phyloP scores from a whole-genome alignment of 768 basidiomycete species.

The Phlebiopsis gigantea region DNA sequence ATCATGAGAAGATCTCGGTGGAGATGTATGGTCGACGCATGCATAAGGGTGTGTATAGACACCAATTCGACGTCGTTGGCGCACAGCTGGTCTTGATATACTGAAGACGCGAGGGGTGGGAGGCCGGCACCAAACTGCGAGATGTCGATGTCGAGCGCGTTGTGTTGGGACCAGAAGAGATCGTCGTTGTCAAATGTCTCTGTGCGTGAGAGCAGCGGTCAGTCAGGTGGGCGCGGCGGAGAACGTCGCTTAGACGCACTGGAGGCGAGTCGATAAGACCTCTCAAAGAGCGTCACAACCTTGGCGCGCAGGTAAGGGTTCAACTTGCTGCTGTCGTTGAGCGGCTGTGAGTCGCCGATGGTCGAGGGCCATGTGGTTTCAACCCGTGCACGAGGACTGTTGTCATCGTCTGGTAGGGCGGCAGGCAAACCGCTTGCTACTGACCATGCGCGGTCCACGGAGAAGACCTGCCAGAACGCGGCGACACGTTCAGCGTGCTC shows the following conservation, averaged over 20 bases:
- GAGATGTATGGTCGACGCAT: conserved; percentile 47
- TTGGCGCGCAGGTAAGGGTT: conserved; percentile 39
- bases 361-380: conserved; percentile 47
- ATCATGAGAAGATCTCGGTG: conserved; percentile 35
- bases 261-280: conserved; percentile 39
- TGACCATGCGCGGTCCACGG: conserved; percentile 58
- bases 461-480: conserved; percentile 59
- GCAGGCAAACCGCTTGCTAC: conserved; percentile 49
- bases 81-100: conserved; percentile 24
- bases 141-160: conserved; percentile 39
- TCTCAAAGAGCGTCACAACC: conserved; percentile 48
- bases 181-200: conserved; percentile 25
- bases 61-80: conserved; percentile 39
- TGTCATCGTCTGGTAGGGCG: conserved; percentile 46
- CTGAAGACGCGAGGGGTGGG: conserved; percentile 32
- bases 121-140: conserved; percentile 37
- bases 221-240: background rate
- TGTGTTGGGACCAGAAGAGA: conserved; percentile 35
- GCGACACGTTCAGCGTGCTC: conserved; percentile 44
- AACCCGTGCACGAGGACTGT: conserved; percentile 38
- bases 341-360: conserved; percentile 17
- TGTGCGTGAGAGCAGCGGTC: conserved; percentile 1
- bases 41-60: conserved; percentile 43
- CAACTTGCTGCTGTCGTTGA: background rate
- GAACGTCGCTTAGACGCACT: conserved; percentile 25